Base-by-base conservation (phyloP, 768 basidiomycete genomes). In the Amanita phalloides region DNA sequence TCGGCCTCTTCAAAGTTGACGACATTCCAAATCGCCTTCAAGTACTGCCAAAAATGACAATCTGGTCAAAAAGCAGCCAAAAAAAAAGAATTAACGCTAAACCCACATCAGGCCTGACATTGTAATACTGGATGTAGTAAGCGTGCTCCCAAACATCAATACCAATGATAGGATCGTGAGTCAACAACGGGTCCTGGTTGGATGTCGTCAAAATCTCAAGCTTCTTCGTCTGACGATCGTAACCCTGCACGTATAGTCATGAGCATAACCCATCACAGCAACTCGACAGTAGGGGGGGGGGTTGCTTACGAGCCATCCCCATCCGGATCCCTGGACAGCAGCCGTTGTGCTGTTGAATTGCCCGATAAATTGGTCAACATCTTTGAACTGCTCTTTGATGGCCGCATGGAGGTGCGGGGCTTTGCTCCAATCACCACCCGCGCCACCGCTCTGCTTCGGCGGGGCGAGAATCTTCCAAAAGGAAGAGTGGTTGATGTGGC, bases 81-180 rank as follows among this genome's bases (percentile, higher is more conserved):
- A 28, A 4, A 23, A 17, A 17, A 17, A 17, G 17, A 17, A 17
- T 17, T 17, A 10, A 35, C 3, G 23, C 6, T 78, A 21, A 13
- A 45, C 92, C 66, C 62, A 94, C 92, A 60, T 95, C 88, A 53
- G 69, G 81, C 78, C 95, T 95, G 64, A 91, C 90, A 70, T 95
- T 96, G 68, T 86, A 79, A 72, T 97, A 97, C 67, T 97, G 91
- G 60, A 95, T 79, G 73, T 95, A 97, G 75, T 92, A 91, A 48
- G 91, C 90, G 63, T 94, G 92, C 70, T 95, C 91, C 92, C 92
- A 95, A 63, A 94, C 82, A 57, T 94, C 92, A 59, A 96, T 84
- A 41, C 92, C 91, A 59, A 94, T 87, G 71, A 96, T 77, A 50
- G 92, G 90, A 50, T 79, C 68, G 62, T 81, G 84, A 43, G 70